Evolutionary conservation across 1,284 basidiomycete genomes (phyloP), one percentile per base, ranked within the genome.

Genomic region (Mycena citricolor): DNA sequence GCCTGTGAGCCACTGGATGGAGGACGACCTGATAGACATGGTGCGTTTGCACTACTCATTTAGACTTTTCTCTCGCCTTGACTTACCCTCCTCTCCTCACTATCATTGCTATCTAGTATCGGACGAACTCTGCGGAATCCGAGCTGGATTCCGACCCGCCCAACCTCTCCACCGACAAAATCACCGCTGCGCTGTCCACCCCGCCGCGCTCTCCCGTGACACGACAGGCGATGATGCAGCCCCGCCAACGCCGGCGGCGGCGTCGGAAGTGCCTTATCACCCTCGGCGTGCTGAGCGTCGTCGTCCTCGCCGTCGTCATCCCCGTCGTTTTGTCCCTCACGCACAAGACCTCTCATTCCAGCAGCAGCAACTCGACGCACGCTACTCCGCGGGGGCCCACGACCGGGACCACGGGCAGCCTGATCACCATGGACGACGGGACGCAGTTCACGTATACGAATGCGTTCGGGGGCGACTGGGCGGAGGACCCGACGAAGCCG

Each of bases 371-470:
- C 38, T 43, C 47, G 30, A 35, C 28, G 28, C 49, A 12, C 35
- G 20, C 38, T 8, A 16, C 32, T 19, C 32, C 17, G 13, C 35
- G 51, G 32, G 43, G 45, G 13, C 38, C 47, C 40, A 63, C 48
- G 14, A 60, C 65, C 16, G 69, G 79, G 30, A 74, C 66, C 21
- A 71, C 79, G 49, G 88, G 87, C 16, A 82, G 79, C 38, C 66
- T 62, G 10, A 70, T 90, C 25, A 79, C 70, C 5, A 73, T 77
- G 58, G 83, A 81, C 0, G 77, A 86, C 56, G 85, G 82, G 32
- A 69, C 74, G 3, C 85, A 73, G 2, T 85, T 85, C 61, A 81
- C 70, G 2, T 93, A 91, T 65, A 60, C 61, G 26, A 91, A 90
- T 65, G 52, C 69, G 14, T 86, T 83, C 58, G 86, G 85, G 39